Evolutionary conservation across 1,284 basidiomycete species (phyloP).

Genomic region (Rhodotorula sp.): DNA sequence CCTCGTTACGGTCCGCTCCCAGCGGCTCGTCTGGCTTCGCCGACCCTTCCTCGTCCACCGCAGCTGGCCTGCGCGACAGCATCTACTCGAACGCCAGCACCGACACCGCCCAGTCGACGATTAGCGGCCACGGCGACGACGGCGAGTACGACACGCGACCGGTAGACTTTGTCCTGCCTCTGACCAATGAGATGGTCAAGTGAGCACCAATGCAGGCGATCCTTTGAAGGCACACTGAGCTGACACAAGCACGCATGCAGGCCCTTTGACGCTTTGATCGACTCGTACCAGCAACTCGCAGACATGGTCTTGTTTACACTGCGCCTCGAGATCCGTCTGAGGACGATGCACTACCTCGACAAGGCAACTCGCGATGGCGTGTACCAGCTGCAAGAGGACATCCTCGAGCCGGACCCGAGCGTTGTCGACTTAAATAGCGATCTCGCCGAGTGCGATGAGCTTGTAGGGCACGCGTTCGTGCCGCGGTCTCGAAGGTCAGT

Average conservation of each 20-base stretch:
- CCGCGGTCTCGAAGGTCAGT: neutral
- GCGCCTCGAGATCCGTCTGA: constrained; percentile 81
- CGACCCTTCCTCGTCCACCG: constrained; percentile 3
- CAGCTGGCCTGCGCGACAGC: constrained; percentile 20
- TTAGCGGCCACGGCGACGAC: constrained; percentile 4
- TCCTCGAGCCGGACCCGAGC: constrained; percentile 84
- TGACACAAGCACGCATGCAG: constrained; percentile 51
- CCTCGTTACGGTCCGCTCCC: constrained; percentile 21
- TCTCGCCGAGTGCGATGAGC: constrained; percentile 72
- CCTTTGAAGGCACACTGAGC: too few relatives aligned
- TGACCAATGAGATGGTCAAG: constrained; percentile 83
- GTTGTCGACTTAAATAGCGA: constrained; percentile 83
- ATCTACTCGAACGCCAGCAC: constrained; percentile 18
- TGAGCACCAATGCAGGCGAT: constrained; percentile 50
- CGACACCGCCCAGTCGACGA: constrained; percentile 12
- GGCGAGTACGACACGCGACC: neutral
- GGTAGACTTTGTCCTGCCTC: constrained; percentile 56
- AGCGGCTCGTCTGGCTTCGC: neutral
- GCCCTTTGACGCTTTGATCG: constrained; percentile 82
- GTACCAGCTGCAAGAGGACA: constrained; percentile 74
- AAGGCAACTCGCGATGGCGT: constrained; percentile 63
- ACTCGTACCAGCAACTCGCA: constrained; percentile 84
- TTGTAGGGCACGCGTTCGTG: constrained; percentile 58
- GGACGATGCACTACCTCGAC: constrained; percentile 76
- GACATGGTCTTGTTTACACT: constrained; percentile 84